These are phyloP conservation scores for Nemania abortiva DNA, from an alignment of 2,329 filamentous ascomycete genomes.

Conservation along the genomic window DNA sequence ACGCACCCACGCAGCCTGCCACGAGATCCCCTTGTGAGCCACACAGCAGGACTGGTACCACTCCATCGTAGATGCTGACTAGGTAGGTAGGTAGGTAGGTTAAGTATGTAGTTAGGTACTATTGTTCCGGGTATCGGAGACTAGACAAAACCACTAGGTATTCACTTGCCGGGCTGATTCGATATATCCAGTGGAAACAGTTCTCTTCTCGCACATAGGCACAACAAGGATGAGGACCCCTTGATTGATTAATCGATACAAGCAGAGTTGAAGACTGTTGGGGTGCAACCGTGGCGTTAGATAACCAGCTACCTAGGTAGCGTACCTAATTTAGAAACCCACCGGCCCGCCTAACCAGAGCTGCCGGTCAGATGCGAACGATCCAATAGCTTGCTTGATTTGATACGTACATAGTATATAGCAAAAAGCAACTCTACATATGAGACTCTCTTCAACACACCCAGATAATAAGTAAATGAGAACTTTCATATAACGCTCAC, in stretches of 20 bases:
- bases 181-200: too few species aligned
- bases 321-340: slow-evolving; percentile 4
- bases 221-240: slow-evolving; percentile 15
- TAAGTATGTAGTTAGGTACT: background rate
- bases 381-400: background rate
- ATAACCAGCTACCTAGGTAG: background rate
- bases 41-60: slow-evolving; percentile 10
- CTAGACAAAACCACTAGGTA: background rate
- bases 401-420: background rate
- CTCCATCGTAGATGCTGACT: background rate
- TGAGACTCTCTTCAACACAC: too few species aligned
- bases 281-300: slow-evolving; percentile 14
- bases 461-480: background rate
- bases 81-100: too few species aligned
- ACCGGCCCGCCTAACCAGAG: slow-evolving; percentile 23
- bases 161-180: too few species aligned
- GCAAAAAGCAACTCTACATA: background rate
- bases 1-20: slow-evolving; percentile 8
- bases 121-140: background rate
- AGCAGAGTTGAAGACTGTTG: background rate
- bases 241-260: background rate
- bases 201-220: too few species aligned
- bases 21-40: slow-evolving; percentile 19
- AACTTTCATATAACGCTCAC: background rate
- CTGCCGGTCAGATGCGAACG: background rate